Conservation (phyloP, 495 filamentous ascomycete genomes). For the Usnea hakonensis region DNA sequence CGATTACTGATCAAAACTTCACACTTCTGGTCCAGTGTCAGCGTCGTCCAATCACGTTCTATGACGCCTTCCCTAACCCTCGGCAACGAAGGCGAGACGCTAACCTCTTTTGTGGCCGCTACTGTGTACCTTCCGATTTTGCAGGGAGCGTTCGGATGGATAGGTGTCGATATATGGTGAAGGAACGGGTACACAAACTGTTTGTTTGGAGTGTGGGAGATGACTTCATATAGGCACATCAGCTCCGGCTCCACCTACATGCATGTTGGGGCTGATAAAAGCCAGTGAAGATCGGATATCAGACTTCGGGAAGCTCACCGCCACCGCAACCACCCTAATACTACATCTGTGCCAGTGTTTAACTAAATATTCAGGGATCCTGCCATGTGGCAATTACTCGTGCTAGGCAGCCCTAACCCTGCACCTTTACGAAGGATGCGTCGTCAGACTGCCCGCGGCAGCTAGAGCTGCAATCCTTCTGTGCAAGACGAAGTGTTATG, state of each 20-base stretch:
- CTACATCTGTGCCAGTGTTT: background rate
- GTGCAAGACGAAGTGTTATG: background rate
- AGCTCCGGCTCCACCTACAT: background rate
- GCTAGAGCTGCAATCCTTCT: background rate
- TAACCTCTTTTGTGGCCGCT: slow-evolving; percentile 10
- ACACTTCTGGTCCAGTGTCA: slow-evolving; percentile 5
- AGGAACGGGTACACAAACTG: background rate
- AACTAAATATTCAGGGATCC: background rate
- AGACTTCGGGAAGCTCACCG: slow-evolving; percentile 1
- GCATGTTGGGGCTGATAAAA: background rate
- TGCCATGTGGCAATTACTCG: background rate
- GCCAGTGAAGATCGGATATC: background rate
- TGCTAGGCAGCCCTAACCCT: background rate
- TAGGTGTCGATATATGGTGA: background rate
- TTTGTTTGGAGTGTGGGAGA: background rate
- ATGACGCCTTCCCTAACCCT: background rate
- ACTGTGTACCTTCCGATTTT: background rate
- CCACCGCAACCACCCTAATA: background rate
- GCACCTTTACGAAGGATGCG: background rate
- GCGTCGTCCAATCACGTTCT: slow-evolving; percentile 10
- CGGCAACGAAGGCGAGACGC: background rate
- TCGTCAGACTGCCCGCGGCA: background rate
- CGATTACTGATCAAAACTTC: slow-evolving; percentile 8
- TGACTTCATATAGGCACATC: slow-evolving; percentile 5
- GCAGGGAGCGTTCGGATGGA: background rate